Base-by-base conservation (phyloP, 805 yeast genomes). In the Cyberlindnera samutprakarnensis region DNA sequence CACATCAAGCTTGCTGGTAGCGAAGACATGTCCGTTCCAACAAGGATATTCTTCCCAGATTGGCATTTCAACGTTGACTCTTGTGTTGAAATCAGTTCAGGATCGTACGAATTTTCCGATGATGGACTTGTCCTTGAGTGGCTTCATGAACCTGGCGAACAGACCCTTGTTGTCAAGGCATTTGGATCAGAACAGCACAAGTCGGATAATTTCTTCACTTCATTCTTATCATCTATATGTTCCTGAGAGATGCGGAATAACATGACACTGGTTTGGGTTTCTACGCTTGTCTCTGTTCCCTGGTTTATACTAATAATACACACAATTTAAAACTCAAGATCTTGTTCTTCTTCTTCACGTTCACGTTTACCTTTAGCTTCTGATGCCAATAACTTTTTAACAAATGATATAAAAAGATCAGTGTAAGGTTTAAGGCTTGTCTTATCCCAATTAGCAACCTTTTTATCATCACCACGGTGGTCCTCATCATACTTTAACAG, bases 351-450 rank as follows among this genome's bases (percentile, higher is more conserved):
- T 20, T 38, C 46, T 17, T 64, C 66, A 33, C 67, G 59, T 25
- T 63, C 61, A 44, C 72, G 60, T 37, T 67, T 68, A 16, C 47
- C 52, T 10, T 46, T 48, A 32, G 41, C 43, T 46, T 82, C 88
- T 33, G 75, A 75, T 44, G 69, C 68, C 18, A 74, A 57, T 36
- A 86, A 56, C 2, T 56, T 61, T 32, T 59, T 61, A 7, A 84
- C 92, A 56, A 73, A 82, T 30, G 61, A 60, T 21, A 73, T 68
- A 55, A 88, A 87, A 39, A 65, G 57, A 12, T 76, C 78, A 9
- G 85, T 68, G 44, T 78, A 83, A 1, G 85, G 82, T 45, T 74
- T 78, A 47, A 90, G 59, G 23, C 78, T 62, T 0, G 95, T 82
- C 42, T 72, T 71, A 37, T 76, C 79, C 57, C 66, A 75, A 47